A percentile compares a stretch with the other conserved stretches of the same genome.
phyloP scores from a whole-genome alignment of 306 rosid genomes.

The Notholithocarpus densiflorus region DNA sequence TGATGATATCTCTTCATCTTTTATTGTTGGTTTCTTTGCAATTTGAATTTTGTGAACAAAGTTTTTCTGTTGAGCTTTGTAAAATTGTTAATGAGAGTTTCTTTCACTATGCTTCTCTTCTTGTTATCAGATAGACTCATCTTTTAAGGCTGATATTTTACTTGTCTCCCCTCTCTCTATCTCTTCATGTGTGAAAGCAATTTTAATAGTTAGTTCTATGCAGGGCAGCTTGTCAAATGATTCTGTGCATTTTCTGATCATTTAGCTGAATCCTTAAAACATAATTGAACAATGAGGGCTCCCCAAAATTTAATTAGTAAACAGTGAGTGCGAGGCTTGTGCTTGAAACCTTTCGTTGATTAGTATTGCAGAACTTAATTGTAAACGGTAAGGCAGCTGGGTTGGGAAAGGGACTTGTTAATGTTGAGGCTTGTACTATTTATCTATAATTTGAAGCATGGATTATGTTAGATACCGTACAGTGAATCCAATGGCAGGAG shows the following conservation, averaged over 20 bases:
- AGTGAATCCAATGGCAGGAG: too few relatives aligned
- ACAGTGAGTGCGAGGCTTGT: too few relatives aligned
- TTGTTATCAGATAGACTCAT: background rate
- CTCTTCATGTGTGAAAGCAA: too few relatives aligned
- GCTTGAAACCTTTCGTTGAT: background rate
- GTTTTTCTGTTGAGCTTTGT: background rate
- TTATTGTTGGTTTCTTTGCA: background rate
- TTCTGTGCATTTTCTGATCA: too few relatives aligned
- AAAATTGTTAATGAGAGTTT: background rate
- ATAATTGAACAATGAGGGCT: too few relatives aligned
- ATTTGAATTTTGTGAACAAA: background rate
- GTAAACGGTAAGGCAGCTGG: background rate
- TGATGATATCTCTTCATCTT: slow-evolving; percentile 3
- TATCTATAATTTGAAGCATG: too few relatives aligned
- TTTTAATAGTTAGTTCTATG: too few relatives aligned
- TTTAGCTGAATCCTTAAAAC: too few relatives aligned
- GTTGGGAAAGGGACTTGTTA: background rate
- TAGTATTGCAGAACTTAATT: background rate
- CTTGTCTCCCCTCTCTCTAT: background rate
- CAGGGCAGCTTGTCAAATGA: too few relatives aligned
- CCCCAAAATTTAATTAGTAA: too few relatives aligned
- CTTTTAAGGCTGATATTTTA: background rate
- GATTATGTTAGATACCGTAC: too few relatives aligned
- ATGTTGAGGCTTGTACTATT: background rate
- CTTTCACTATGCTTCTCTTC: background rate